Evolutionary conservation across 352 stramenopile genomes (phyloP).

Genomic region (Globisporangium parvum): DNA sequence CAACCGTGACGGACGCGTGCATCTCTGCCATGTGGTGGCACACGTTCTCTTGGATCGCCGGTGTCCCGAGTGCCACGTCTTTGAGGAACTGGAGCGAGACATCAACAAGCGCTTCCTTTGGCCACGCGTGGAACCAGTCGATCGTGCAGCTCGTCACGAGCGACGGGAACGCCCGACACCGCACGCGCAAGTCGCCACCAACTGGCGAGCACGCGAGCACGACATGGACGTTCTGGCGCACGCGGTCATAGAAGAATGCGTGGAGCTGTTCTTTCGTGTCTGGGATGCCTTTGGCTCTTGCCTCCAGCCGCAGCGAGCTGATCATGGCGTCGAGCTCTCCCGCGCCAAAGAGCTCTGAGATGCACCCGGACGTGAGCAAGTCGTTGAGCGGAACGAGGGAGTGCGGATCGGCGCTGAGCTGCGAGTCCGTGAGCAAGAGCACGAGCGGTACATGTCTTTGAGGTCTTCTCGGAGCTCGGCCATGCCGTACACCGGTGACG

Average conservation of each 20-base stretch:
- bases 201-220: slow-evolving; percentile 86
- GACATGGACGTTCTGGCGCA: slow-evolving; percentile 83
- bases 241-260: slow-evolving; percentile 87
- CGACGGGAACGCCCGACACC: slow-evolving; percentile 76
- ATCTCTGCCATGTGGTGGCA: slow-evolving; percentile 92
- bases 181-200: slow-evolving; percentile 56
- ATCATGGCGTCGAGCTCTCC: slow-evolving; percentile 89
- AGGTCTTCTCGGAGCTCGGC: slow-evolving; percentile 85
- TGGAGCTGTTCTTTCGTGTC: slow-evolving; percentile 90
- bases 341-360: slow-evolving; percentile 77
- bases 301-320: slow-evolving; percentile 62
- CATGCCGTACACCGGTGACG: slow-evolving; percentile 56
- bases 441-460: slow-evolving; percentile 87
- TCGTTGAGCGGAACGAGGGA: slow-evolving; percentile 89
- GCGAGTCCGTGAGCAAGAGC: slow-evolving; percentile 86
- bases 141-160: slow-evolving; percentile 72
- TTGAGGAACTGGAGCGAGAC: slow-evolving; percentile 85
- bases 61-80: slow-evolving; percentile 53
- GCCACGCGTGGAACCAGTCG: slow-evolving; percentile 91
- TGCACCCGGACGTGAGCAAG: slow-evolving; percentile 65
- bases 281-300: slow-evolving; percentile 79
- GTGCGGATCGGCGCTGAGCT: slow-evolving; percentile 68
- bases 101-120: slow-evolving; percentile 81
- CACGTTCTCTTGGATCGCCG: slow-evolving; percentile 87
- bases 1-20: slow-evolving; percentile 79